A percentile compares a stretch with the other conserved stretches of the same genome.
Evolutionary conservation across 768 basidiomycete species (phyloP).

Genomic region (Phanerochaete sordida): DNA sequence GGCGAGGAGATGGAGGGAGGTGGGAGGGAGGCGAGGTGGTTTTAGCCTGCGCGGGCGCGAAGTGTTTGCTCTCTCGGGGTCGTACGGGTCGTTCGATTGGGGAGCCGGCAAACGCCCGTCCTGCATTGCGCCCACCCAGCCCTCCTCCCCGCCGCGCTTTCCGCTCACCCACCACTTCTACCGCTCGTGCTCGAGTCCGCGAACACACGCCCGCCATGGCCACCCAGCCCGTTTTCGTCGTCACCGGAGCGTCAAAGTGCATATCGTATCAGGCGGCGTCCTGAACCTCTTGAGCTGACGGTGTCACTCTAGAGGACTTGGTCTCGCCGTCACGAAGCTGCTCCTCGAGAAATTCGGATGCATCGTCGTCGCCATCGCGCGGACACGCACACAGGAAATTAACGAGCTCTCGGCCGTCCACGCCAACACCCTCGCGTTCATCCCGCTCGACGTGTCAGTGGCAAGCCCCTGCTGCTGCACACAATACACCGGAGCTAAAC

Average conservation of each 20-base stretch:
- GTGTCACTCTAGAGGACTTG: slow-evolving; percentile 51
- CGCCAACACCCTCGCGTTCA: slow-evolving; percentile 40
- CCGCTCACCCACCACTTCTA: neutral
- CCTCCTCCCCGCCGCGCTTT: neutral
- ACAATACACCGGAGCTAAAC: neutral
- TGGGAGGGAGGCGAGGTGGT: slow-evolving; percentile 15
- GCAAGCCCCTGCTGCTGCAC: neutral
- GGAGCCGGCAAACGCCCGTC: slow-evolving; percentile 9
- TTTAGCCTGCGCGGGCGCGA: slow-evolving; percentile 9
- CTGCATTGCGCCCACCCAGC: neutral
- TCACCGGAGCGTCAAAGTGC: slow-evolving; percentile 86
- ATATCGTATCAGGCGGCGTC: slow-evolving; percentile 4
- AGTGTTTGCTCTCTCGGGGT: slow-evolving; percentile 14
- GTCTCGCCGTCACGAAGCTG: slow-evolving; percentile 70
- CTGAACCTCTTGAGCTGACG: slow-evolving; percentile 2
- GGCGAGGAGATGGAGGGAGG: slow-evolving; percentile 26
- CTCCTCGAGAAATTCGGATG: slow-evolving; percentile 62
- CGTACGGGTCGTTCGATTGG: slow-evolving; percentile 18
- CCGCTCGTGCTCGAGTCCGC: neutral
- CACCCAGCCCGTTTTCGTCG: slow-evolving; percentile 57
- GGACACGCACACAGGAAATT: slow-evolving; percentile 66
- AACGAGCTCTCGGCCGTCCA: slow-evolving; percentile 41
- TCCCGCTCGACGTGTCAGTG: slow-evolving; percentile 78
- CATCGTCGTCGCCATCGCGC: slow-evolving; percentile 73
- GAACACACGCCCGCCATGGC: slow-evolving; percentile 15